Conservation (phyloP, 2,329 filamentous ascomycete species). For the Xylariaceae sp. region DNA sequence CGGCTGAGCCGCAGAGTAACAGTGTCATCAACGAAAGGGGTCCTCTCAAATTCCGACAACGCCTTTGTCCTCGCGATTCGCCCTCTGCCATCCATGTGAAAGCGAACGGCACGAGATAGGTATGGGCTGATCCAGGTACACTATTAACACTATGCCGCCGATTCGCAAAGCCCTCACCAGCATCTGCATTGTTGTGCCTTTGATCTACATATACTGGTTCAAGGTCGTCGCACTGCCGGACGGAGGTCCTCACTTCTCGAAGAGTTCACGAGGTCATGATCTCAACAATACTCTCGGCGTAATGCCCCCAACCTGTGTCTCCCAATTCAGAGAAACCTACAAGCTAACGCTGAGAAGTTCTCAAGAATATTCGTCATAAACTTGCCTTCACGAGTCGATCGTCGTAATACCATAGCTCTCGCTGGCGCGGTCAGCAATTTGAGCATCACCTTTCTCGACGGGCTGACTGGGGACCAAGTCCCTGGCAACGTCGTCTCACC, state of each 20-base stretch:
- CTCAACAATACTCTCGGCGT: conserved; percentile 20
- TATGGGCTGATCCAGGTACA: no score
- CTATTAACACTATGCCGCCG: conserved; percentile 5
- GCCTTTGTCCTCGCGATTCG: no score
- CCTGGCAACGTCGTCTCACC: conserved; percentile 19
- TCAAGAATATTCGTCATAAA: conserved; percentile 49
- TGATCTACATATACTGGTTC: conserved; percentile 15
- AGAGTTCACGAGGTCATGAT: neutral
- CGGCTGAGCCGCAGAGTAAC: no score
- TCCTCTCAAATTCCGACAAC: no score
- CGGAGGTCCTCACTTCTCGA: neutral
- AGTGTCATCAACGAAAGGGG: no score
- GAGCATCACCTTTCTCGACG: conserved; percentile 42
- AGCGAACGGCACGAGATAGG: no score
- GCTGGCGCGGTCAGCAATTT: conserved; percentile 42
- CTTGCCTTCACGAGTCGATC: conserved; percentile 45
- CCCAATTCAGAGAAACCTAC: no score
- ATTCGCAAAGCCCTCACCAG: conserved; percentile 7
- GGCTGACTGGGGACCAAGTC: conserved; percentile 35
- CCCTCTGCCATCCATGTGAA: no score
- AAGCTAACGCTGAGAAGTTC: conserved; percentile 34
- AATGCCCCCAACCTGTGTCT: conserved; percentile 3
- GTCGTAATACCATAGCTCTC: conserved; percentile 45
- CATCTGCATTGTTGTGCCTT: conserved; percentile 9
- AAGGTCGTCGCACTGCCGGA: neutral